These are phyloP conservation scores for Cyclotella cryptica DNA, from an alignment of 108 stramenopile genomes.

Conservation along the genomic window DNA sequence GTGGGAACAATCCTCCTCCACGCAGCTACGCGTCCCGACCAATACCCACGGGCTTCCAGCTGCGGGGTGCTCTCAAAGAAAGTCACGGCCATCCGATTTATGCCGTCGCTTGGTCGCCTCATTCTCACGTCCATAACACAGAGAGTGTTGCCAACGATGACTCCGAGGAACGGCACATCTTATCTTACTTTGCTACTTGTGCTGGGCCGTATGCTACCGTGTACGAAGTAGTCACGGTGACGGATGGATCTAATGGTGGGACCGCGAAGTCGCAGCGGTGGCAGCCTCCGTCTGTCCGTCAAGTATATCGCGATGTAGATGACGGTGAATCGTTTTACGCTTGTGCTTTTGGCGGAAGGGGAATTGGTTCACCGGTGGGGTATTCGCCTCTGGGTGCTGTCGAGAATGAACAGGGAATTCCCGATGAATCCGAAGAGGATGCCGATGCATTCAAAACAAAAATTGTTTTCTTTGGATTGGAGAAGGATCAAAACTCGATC, in stretches of 20 bases:
- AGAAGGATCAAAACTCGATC: background rate
- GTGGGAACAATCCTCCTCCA: background rate
- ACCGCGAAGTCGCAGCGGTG: background rate
- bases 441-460: background rate
- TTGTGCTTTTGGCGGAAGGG: constrained; percentile 75
- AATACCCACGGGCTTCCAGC: constrained; percentile 1
- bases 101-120: constrained; percentile 63
- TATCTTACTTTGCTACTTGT: constrained; percentile 66
- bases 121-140: constrained; percentile 23
- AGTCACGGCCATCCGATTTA: constrained; percentile 64
- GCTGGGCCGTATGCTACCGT: constrained; percentile 59
- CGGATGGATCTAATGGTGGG: background rate
- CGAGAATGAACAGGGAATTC: background rate
- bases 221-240: constrained; percentile 50
- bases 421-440: constrained; percentile 29
- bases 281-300: constrained; percentile 30
- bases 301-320: constrained; percentile 67
- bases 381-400: constrained; percentile 24
- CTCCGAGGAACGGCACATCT: constrained; percentile 6
- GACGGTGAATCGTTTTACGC: constrained; percentile 65
- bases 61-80: constrained; percentile 49
- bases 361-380: constrained; percentile 43
- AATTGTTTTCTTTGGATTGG: constrained; percentile 17
- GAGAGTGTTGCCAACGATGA: constrained; percentile 1
- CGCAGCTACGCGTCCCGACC: background rate